phyloP scores from a whole-genome alignment of 1,139 yeast species.

The Petasospora fabianii region DNA sequence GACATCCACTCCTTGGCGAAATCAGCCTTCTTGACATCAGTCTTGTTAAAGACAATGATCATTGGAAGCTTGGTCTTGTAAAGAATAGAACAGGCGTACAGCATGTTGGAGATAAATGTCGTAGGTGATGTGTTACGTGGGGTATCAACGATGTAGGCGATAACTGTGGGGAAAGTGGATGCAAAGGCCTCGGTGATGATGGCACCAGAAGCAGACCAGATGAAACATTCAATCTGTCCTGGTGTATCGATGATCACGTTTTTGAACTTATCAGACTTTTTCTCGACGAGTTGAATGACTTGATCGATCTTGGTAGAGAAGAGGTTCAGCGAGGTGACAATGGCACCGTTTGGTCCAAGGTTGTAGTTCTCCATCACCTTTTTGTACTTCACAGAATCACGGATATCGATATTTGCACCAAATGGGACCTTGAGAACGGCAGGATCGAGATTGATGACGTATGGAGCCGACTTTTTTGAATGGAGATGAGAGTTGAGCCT shows the following conservation, averaged over 20 bases:
- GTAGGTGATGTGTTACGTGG: conserved; percentile 94
- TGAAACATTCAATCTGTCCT: conserved; percentile 97
- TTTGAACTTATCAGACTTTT: conserved; percentile 58
- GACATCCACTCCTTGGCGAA: conserved; percentile 98
- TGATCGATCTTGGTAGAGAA: conserved; percentile 96
- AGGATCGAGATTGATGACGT: conserved; percentile 92
- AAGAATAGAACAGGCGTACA: conserved; percentile 93
- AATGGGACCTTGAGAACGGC: conserved; percentile 92
- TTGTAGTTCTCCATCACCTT: conserved; percentile 93
- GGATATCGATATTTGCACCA: conserved; percentile 90
- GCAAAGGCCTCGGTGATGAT: conserved; percentile 97
- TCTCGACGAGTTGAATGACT: conserved; percentile 81
- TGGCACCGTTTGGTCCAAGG: conserved; percentile 97
- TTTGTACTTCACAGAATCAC: conserved; percentile 93
- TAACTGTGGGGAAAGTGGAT: conserved; percentile 89
- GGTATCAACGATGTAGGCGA: conserved; percentile 94
- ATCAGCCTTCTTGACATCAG: conserved; percentile 79
- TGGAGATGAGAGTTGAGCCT: conserved; percentile 87
- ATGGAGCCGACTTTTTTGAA: conserved; percentile 62
- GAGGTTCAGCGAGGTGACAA: conserved; percentile 87
- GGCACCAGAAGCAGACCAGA: conserved; percentile 96
- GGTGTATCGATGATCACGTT: conserved; percentile 95
- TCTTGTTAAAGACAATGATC: conserved; percentile 94
- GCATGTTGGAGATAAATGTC: conserved; percentile 96
- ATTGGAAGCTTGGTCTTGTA: conserved; percentile 96